These are phyloP conservation scores for Candida endomychidarum DNA, from an alignment of 805 yeast species.

Conservation along the genomic window DNA sequence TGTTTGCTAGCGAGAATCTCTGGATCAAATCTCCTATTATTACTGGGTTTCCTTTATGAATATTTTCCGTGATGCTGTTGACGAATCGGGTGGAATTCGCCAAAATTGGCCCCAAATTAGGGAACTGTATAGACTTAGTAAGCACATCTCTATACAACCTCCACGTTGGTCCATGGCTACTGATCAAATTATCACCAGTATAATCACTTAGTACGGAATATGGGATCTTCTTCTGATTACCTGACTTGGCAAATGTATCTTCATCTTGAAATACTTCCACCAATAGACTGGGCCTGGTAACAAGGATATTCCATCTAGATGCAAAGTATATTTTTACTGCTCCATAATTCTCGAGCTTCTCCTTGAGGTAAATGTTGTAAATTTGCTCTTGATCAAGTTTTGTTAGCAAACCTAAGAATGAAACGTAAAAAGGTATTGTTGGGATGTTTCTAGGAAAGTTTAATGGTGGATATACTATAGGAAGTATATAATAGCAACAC, in stretches of 20 bases:
- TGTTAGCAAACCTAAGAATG: conserved; percentile 46
- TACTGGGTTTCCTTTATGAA: conserved; percentile 6
- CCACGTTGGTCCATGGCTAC: conserved; percentile 58
- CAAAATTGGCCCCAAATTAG: conserved; percentile 37
- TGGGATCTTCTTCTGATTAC: conserved; percentile 59
- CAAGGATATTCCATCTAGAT: conserved; percentile 59
- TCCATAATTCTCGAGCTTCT: conserved; percentile 50
- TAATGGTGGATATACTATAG: conserved; percentile 43
- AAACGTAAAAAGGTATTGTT: conserved; percentile 60
- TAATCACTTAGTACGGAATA: conserved; percentile 52
- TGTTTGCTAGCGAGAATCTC: conserved; percentile 47
- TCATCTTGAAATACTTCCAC: conserved; percentile 49
- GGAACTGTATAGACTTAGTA: conserved; percentile 51
- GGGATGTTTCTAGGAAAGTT: conserved; percentile 56
- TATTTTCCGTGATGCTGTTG: background rate
- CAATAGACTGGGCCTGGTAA: conserved; percentile 48
- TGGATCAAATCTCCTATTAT: conserved; percentile 39
- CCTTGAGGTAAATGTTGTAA: conserved; percentile 41
- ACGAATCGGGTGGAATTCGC: conserved; percentile 32
- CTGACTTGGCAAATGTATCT: conserved; percentile 54
- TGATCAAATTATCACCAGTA: conserved; percentile 61
- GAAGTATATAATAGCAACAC: background rate
- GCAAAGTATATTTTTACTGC: conserved; percentile 62
- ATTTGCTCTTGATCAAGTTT: conserved; percentile 50
- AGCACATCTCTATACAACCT: conserved; percentile 45